Conservation (phyloP, 495 filamentous ascomycete species). For the Neurospora sp. region DNA sequence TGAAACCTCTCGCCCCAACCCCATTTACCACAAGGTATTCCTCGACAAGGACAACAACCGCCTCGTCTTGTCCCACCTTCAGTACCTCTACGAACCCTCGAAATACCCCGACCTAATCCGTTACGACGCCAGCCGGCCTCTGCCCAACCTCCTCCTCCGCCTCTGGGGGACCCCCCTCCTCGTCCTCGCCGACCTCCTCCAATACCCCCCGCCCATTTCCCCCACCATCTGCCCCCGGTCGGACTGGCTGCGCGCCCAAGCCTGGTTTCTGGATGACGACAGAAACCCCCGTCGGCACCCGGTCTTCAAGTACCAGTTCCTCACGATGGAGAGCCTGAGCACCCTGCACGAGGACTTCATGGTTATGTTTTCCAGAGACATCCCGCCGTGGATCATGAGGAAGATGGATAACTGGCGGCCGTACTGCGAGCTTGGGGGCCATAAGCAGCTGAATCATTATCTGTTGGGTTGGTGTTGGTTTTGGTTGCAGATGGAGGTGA, state of each 20-base stretch:
- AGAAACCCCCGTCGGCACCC: not conserved
- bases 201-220: not conserved
- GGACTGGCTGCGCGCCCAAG: not conserved
- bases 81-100: not conserved
- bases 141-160: not conserved
- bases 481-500: conserved; percentile 2
- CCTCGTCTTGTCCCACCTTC: not conserved
- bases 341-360: not conserved
- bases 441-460: not conserved
- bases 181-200: not conserved
- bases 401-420: not conserved
- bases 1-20: not conserved
- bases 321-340: not conserved
- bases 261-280: not conserved
- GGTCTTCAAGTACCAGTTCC: not conserved
- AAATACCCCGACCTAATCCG: not conserved
- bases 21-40: not conserved
- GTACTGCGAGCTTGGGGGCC: not conserved
- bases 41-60: not conserved
- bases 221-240: not conserved
- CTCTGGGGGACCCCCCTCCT: not conserved
- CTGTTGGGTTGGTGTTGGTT: not conserved
- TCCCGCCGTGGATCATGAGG: not conserved
- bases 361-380: not conserved
- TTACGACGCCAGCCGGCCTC: not conserved